Evolutionary conservation across 2,329 filamentous ascomycete species (phyloP).

Genomic region (Sporothrix euskadiensis): DNA sequence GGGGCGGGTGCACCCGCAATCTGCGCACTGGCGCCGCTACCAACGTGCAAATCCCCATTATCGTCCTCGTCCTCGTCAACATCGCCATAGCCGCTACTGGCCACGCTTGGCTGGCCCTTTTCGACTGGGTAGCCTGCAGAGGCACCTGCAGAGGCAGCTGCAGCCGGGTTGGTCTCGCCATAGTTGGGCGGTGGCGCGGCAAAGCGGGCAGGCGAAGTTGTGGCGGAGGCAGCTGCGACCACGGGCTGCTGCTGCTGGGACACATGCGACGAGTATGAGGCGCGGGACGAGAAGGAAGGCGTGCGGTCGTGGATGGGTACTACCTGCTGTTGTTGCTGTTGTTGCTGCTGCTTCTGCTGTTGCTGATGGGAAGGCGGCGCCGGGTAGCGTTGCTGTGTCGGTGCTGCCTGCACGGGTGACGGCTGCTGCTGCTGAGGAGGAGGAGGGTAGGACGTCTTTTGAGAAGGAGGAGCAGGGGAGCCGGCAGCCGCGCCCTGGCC

Average conservation of each 20-base stretch:
- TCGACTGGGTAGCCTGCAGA: constrained; percentile 37
- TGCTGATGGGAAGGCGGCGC: constrained; percentile 30
- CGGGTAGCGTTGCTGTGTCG: constrained; percentile 39
- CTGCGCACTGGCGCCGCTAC: constrained; percentile 40
- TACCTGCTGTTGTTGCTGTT: constrained; percentile 37
- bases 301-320: constrained; percentile 44
- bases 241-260: constrained; percentile 1
- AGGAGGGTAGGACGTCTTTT: constrained; percentile 39
- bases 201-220: constrained; percentile 34
- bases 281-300: constrained; percentile 34
- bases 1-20: constrained; percentile 45
- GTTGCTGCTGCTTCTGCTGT: no score
- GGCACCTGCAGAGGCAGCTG: background rate
- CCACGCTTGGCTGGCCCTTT: constrained; percentile 33
- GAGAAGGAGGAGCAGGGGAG: constrained; percentile 37
- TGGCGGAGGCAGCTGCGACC: constrained; percentile 19
- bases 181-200: constrained; percentile 37
- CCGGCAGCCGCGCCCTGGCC: constrained; percentile 36
- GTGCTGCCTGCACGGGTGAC: constrained; percentile 34
- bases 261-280: constrained; percentile 32
- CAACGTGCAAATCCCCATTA: constrained; percentile 36
- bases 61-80: constrained; percentile 26
- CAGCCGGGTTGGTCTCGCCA: constrained; percentile 26
- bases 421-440: constrained; percentile 39
- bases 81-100: background rate